Percentiles rank a stretch among this genome's conserved stretches.
These are phyloP conservation scores for Xylaria sp. DNA, from an alignment of 2,329 filamentous ascomycete species.

Conservation along the genomic window DNA sequence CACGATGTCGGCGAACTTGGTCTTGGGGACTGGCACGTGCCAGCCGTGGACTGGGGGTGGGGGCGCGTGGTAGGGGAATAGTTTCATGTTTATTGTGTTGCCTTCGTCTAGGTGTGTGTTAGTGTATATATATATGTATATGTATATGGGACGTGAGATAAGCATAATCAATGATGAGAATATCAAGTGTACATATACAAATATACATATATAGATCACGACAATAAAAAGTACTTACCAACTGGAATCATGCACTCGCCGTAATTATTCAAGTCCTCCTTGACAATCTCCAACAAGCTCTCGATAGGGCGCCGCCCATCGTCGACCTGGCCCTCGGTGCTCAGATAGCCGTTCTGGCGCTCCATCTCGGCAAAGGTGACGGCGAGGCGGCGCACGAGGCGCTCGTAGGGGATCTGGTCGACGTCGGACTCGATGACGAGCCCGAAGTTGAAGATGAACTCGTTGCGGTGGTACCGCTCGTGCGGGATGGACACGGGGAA, in stretches of 20 bases:
- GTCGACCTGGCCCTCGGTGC: slow-evolving; percentile 52
- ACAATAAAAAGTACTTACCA: slow-evolving; percentile 63
- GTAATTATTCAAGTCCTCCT: slow-evolving; percentile 94
- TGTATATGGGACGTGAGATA: not conserved
- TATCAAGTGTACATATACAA: not conserved
- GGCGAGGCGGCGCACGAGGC: slow-evolving; percentile 86
- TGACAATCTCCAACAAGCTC: slow-evolving; percentile 82
- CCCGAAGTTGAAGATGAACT: slow-evolving; percentile 99
- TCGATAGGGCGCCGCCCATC: slow-evolving; percentile 77
- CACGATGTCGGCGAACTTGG: slow-evolving; percentile 72
- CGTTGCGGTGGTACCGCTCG: slow-evolving; percentile 86
- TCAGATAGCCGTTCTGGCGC: slow-evolving; percentile 88
- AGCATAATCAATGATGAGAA: not conserved
- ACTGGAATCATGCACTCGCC: slow-evolving; percentile 99
- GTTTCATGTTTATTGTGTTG: slow-evolving; percentile 95
- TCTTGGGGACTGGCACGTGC: slow-evolving; percentile 87
- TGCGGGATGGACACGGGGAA: slow-evolving; percentile 90
- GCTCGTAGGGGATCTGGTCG: slow-evolving; percentile 83
- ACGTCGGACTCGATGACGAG: slow-evolving; percentile 75
- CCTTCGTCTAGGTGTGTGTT: slow-evolving; percentile 73
- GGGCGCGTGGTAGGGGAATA: slow-evolving; percentile 84
- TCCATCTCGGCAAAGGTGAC: slow-evolving; percentile 89
- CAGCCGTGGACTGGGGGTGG: slow-evolving; percentile 84
- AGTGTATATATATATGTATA: slow-evolving; percentile 3
- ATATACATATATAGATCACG: no score